Evolutionary conservation across 441 rosid species (phyloP).

Genomic region (Populus hybrid): DNA sequence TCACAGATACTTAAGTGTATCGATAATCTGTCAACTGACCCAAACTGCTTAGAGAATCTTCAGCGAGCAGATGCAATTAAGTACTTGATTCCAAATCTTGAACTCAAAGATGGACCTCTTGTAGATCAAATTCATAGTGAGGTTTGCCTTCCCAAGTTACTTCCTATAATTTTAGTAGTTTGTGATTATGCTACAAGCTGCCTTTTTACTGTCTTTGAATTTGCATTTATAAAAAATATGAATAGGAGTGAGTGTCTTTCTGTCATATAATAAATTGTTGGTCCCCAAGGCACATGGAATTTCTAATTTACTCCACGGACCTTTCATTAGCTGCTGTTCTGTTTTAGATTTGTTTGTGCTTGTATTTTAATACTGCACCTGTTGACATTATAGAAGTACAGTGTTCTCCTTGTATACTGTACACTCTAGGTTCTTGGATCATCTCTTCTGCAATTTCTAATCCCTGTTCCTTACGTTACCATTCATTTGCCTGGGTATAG

Average conservation of each 20-base stretch:
- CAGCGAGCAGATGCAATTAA: slow-evolving; percentile 98
- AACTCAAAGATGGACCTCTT: slow-evolving; percentile 82
- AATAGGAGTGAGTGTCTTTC: background rate
- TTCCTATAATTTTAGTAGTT: background rate
- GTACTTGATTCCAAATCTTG: slow-evolving; percentile 94
- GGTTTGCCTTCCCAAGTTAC: slow-evolving; percentile 47
- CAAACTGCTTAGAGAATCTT: slow-evolving; percentile 97
- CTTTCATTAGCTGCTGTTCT: background rate
- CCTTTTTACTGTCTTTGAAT: background rate
- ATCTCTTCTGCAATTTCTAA: background rate
- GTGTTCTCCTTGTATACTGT: background rate
- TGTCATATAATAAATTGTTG: background rate
- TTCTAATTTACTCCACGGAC: background rate
- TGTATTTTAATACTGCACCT: background rate
- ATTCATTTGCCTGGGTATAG: background rate
- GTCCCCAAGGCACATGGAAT: background rate
- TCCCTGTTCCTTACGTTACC: background rate
- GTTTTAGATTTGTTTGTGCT: background rate
- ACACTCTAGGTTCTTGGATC: background rate
- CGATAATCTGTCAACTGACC: slow-evolving; percentile 84
- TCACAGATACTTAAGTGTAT: slow-evolving; percentile 78
- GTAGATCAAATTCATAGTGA: slow-evolving; percentile 76
- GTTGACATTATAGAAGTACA: background rate
- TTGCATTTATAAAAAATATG: background rate
- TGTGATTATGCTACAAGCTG: background rate